Percentiles rank a stretch among this genome's conserved stretches.
Conservation (phyloP, 257 asterid genomes). For the Perilla frutescens region DNA sequence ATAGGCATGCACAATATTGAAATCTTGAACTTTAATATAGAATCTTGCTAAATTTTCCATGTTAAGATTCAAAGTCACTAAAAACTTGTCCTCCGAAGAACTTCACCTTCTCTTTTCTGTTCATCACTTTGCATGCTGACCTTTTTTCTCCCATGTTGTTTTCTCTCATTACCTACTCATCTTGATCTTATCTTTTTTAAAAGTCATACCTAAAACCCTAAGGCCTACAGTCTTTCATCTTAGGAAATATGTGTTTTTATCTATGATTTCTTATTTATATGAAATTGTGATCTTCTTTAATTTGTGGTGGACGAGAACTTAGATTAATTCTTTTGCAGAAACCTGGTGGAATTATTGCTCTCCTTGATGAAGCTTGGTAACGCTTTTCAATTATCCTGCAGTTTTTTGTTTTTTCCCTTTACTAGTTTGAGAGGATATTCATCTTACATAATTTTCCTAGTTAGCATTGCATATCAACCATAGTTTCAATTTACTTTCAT, state of each 20-base stretch:
- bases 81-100: background rate
- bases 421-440: slow-evolving; percentile 27
- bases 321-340: slow-evolving; percentile 66
- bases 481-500: slow-evolving; percentile 17
- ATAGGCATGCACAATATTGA: slow-evolving; percentile 1
- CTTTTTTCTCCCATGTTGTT: slow-evolving; percentile 18
- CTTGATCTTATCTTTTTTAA: slow-evolving; percentile 21
- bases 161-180: background rate
- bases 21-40: slow-evolving; percentile 17
- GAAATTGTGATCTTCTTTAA: slow-evolving; percentile 9
- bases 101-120: background rate
- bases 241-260: slow-evolving; percentile 2
- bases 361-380: slow-evolving; percentile 99
- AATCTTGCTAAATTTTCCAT: slow-evolving; percentile 17
- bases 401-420: slow-evolving; percentile 12
- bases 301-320: slow-evolving; percentile 30
- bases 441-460: slow-evolving; percentile 17
- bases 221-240: slow-evolving; percentile 23
- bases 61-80: background rate
- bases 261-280: slow-evolving; percentile 20
- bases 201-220: slow-evolving; percentile 13
- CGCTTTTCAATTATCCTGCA: slow-evolving; percentile 28
- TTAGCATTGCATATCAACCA: slow-evolving; percentile 28
- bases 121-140: slow-evolving; percentile 21
- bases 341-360: slow-evolving; percentile 95